Percentiles rank a stretch among this genome's conserved stretches.
These are phyloP conservation scores for Trichoderma guizhouense DNA, from an alignment of 2,329 filamentous ascomycete species.

Conservation along the genomic window DNA sequence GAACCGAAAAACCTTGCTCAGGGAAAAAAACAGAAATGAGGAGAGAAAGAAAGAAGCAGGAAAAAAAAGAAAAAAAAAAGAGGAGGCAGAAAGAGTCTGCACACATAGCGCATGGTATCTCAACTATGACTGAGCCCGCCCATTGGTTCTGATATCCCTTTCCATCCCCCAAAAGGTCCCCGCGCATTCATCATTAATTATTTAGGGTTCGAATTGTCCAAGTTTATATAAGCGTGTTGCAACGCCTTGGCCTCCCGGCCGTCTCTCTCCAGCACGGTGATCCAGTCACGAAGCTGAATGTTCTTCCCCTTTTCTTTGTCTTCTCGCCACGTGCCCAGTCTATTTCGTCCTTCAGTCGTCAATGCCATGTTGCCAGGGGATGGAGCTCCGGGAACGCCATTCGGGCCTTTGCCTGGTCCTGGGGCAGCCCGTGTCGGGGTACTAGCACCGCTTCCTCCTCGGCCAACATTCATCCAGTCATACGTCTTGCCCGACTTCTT, in stretches of 20 bases:
- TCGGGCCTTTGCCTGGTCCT: slow-evolving; percentile 34
- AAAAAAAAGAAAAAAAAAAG: slow-evolving; percentile 30
- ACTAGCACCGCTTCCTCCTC: slow-evolving; percentile 50
- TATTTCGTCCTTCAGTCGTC: slow-evolving; percentile 57
- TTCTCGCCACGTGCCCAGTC: slow-evolving; percentile 74
- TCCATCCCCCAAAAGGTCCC: slow-evolving; percentile 21
- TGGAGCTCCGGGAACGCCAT: slow-evolving; percentile 32
- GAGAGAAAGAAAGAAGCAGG: background rate
- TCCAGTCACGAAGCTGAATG: slow-evolving; percentile 81
- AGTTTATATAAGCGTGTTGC: slow-evolving; percentile 53
- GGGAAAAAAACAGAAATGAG: background rate
- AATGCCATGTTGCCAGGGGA: slow-evolving; percentile 39
- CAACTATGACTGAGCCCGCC: slow-evolving; percentile 11
- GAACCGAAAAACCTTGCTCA: slow-evolving; percentile 18
- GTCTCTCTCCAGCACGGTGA: slow-evolving; percentile 75
- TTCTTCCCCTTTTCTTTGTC: slow-evolving; percentile 71
- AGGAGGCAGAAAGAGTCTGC: slow-evolving; percentile 21
- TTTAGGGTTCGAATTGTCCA: slow-evolving; percentile 49
- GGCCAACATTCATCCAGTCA: slow-evolving; percentile 64
- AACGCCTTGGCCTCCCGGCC: slow-evolving; percentile 63
- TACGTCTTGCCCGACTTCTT: slow-evolving; percentile 67
- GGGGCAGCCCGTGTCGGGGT: slow-evolving; percentile 44
- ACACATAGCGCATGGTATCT: slow-evolving; percentile 34
- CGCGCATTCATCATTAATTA: slow-evolving; percentile 26
- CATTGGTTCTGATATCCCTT: slow-evolving; percentile 18